Percentiles rank a stretch among this genome's conserved stretches.
These are phyloP conservation scores for Musa acuminata DNA, from an alignment of 176 grass and related monocot genomes.

Conservation along the genomic window DNA sequence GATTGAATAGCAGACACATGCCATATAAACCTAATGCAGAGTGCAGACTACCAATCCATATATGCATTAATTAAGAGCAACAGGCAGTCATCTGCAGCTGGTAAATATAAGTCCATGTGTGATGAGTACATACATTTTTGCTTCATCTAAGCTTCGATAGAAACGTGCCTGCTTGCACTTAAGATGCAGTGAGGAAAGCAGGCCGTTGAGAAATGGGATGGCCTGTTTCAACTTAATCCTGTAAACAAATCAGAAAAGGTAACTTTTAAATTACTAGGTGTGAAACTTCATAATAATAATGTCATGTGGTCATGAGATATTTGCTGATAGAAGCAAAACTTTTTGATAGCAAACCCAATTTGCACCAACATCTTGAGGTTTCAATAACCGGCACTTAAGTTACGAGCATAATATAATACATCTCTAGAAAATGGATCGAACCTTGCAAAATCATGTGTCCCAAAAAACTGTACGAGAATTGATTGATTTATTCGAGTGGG, in stretches of 20 bases:
- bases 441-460: constrained; percentile 99
- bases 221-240: constrained; percentile 88
- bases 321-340: neutral
- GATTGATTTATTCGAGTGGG: constrained; percentile 48
- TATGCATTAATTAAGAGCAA: neutral
- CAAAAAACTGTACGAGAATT: constrained; percentile 92
- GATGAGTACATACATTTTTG: constrained; percentile 55
- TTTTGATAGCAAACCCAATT: neutral
- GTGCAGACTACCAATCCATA: neutral
- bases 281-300: no score
- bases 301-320: no score
- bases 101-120: neutral
- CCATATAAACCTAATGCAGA: neutral
- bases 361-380: neutral
- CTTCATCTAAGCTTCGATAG: constrained; percentile 84
- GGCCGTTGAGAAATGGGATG: constrained; percentile 79
- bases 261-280: neutral
- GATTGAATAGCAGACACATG: neutral
- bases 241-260: constrained; percentile 29
- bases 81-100: neutral
- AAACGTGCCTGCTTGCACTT: constrained; percentile 95
- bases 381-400: neutral
- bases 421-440: constrained; percentile 35
- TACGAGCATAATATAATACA: neutral
- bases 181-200: constrained; percentile 82